These are phyloP conservation scores for Colletotrichum plurivorum DNA, from an alignment of 2,329 filamentous ascomycete genomes.

Conservation along the genomic window DNA sequence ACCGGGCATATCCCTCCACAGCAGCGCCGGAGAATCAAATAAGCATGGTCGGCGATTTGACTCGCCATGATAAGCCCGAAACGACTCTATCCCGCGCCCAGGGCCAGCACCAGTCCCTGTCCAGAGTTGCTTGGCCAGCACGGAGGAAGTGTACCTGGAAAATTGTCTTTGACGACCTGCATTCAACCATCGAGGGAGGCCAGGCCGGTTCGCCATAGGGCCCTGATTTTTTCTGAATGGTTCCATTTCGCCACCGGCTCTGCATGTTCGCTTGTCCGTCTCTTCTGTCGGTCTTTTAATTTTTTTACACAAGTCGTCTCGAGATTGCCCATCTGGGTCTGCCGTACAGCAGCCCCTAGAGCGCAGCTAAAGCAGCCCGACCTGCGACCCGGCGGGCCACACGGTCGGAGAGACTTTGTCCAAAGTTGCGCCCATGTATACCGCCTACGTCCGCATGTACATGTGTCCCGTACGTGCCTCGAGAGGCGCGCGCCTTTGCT, in stretches of 20 bases:
- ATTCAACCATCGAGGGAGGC: slow-evolving; percentile 18
- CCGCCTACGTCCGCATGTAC: slow-evolving; percentile 20
- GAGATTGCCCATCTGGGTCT: slow-evolving; percentile 40
- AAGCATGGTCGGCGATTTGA: slow-evolving; percentile 35
- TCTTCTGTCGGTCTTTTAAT: background rate
- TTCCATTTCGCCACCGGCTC: slow-evolving; percentile 53
- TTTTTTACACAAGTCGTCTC: slow-evolving; percentile 18
- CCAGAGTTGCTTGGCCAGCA: slow-evolving; percentile 16
- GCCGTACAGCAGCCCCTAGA: slow-evolving; percentile 28
- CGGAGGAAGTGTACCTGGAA: slow-evolving; percentile 1
- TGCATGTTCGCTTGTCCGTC: slow-evolving; percentile 47
- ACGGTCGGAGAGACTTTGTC: slow-evolving; percentile 32
- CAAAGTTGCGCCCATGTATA: slow-evolving; percentile 36
- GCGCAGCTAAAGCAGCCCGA: slow-evolving; percentile 35
- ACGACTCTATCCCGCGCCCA: slow-evolving; percentile 7
- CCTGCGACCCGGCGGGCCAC: slow-evolving; percentile 38
- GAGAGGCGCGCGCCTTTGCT: slow-evolving; percentile 40
- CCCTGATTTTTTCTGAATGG: slow-evolving; percentile 48
- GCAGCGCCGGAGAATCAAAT: slow-evolving; percentile 18
- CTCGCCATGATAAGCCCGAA: slow-evolving; percentile 25
- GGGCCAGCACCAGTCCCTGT: slow-evolving; percentile 11
- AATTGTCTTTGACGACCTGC: background rate
- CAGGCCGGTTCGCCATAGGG: slow-evolving; percentile 48
- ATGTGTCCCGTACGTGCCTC: slow-evolving; percentile 10
- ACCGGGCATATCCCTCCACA: slow-evolving; percentile 44